Conservation (phyloP, 129 eudicot genomes). For the Lactuca sativa region DNA sequence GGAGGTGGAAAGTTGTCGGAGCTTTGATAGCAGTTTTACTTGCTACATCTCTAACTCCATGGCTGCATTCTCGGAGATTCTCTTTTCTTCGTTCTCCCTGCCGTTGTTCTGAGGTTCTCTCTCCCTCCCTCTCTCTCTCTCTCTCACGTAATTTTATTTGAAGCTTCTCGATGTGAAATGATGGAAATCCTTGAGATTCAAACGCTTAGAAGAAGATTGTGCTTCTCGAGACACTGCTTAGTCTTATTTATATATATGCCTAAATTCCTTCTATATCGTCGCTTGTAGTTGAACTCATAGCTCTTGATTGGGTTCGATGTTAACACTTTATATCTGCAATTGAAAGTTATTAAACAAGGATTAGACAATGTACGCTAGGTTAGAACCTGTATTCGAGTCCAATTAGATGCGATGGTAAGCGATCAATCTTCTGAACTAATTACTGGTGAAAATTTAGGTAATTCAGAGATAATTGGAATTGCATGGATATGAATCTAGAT, state of each 20-base stretch:
- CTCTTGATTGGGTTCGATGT: neutral
- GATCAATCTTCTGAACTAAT: conserved; percentile 5
- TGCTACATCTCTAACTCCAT: conserved; percentile 41
- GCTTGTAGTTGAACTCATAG: conserved; percentile 13
- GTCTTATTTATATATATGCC: neutral
- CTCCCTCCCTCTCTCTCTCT: neutral
- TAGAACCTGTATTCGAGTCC: conserved; percentile 10
- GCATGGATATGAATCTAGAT: conserved; percentile 1
- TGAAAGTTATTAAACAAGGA: neutral
- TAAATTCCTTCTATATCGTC: neutral
- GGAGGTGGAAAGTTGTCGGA: conserved; percentile 41
- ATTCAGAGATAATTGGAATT: neutral
- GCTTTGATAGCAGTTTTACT: conserved; percentile 56
- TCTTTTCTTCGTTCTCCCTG: conserved; percentile 43
- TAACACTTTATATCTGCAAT: neutral
- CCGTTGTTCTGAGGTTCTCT: conserved; percentile 61
- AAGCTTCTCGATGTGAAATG: conserved; percentile 4
- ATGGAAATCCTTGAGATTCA: neutral
- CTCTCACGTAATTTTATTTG: neutral
- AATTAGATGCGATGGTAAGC: conserved; percentile 6
- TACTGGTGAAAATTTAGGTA: conserved; percentile 1
- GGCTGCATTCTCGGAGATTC: conserved; percentile 35
- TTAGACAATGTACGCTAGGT: conserved; percentile 20
- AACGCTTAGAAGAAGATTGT: conserved; percentile 12
- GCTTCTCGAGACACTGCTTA: neutral